These are phyloP conservation scores for Boletellus emodensis DNA, from an alignment of 768 basidiomycete species.

Conservation along the genomic window DNA sequence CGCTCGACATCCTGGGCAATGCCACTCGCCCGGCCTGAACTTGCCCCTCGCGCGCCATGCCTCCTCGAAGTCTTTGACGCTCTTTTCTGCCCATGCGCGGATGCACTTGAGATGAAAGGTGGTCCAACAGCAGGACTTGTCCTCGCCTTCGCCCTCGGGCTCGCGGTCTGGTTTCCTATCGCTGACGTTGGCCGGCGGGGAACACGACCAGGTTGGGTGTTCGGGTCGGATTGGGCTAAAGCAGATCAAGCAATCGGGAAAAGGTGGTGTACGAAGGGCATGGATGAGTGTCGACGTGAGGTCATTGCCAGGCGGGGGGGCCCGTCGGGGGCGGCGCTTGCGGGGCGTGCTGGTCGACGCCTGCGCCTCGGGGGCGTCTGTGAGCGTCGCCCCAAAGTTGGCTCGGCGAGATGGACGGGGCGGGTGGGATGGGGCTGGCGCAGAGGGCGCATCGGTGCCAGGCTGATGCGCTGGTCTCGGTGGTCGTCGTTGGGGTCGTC, in stretches of 20 bases:
- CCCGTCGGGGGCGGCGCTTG: conserved; percentile 7
- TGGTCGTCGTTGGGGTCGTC: not conserved
- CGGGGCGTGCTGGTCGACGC: conserved; percentile 1
- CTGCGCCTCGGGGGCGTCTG: conserved; percentile 14
- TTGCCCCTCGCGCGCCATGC: conserved; percentile 75
- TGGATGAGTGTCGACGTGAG: conserved; percentile 71
- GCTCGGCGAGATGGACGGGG: conserved; percentile 29
- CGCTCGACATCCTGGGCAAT: conserved; percentile 90
- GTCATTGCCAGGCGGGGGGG: conserved; percentile 43
- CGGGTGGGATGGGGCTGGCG: not conserved
- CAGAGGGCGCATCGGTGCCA: not conserved
- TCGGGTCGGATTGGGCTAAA: conserved; percentile 74
- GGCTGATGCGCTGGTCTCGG: not conserved
- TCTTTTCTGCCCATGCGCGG: conserved; percentile 81
- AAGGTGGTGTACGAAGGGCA: conserved; percentile 64
- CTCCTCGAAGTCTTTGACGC: conserved; percentile 65
- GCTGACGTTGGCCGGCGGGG: conserved; percentile 38
- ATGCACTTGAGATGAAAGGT: conserved; percentile 92
- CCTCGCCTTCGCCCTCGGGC: conserved; percentile 5
- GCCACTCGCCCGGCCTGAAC: conserved; percentile 73
- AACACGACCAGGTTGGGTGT: conserved; percentile 87
- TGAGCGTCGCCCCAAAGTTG: conserved; percentile 36
- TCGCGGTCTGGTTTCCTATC: not conserved
- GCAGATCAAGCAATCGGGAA: conserved; percentile 79
- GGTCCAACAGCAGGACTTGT: conserved; percentile 69